Percentiles rank a stretch among this genome's conserved stretches.
Conservation (phyloP, 2,329 filamentous ascomycete species). For the Meredithiella fracta region DNA sequence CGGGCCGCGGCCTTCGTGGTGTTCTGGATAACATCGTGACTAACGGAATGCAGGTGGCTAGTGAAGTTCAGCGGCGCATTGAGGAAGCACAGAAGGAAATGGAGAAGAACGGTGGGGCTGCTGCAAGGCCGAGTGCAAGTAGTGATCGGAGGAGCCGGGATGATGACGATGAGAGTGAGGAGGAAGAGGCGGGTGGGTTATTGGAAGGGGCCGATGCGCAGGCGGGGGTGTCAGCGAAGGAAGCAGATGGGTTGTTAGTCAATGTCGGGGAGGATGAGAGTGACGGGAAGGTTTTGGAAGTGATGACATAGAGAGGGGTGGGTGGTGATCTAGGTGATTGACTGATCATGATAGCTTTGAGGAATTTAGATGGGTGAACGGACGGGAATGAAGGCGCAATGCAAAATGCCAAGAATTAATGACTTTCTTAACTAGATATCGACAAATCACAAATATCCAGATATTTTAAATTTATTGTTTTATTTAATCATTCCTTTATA, state of each 20-base stretch:
- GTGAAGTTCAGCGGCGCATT: slow-evolving; percentile 80
- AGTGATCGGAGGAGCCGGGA: slow-evolving; percentile 24
- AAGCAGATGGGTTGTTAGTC: slow-evolving; percentile 17
- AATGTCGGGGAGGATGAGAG: background rate
- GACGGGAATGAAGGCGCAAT: too few species aligned
- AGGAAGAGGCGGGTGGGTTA: slow-evolving; percentile 43
- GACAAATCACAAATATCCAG: too few species aligned
- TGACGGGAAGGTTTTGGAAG: slow-evolving; percentile 10
- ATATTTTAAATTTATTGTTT: too few species aligned
- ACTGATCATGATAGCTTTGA: background rate
- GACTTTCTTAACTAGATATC: too few species aligned
- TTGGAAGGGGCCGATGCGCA: slow-evolving; percentile 60
- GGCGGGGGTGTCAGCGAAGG: slow-evolving; percentile 30
- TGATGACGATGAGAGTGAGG: slow-evolving; percentile 42
- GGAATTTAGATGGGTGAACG: too few species aligned
- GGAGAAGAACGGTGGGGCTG: slow-evolving; percentile 53
- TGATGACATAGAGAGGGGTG: slow-evolving; percentile 7
- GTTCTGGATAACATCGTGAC: slow-evolving; percentile 96
- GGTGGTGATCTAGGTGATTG: background rate
- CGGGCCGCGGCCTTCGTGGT: slow-evolving; percentile 63
- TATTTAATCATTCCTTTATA: too few species aligned
- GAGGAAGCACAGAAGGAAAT: slow-evolving; percentile 88
- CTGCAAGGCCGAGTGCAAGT: slow-evolving; percentile 36
- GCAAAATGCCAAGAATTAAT: too few species aligned
- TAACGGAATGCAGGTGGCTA: slow-evolving; percentile 90